Conservation (phyloP, 1,139 yeast genomes). For the Pneumocystis wakefieldiae region DNA sequence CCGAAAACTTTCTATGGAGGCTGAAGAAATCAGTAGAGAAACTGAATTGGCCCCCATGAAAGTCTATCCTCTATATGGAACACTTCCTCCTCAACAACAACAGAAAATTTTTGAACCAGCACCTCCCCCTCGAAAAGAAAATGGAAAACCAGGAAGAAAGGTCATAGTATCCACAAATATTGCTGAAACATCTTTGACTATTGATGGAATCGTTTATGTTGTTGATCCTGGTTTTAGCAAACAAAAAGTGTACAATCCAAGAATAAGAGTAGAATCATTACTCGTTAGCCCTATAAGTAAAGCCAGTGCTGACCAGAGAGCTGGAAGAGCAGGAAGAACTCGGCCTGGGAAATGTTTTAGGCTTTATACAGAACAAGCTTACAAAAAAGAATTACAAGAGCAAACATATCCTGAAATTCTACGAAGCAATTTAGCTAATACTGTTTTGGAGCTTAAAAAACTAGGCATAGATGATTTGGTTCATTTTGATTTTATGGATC, state of each 20-base stretch:
- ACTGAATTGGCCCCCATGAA: constrained; percentile 76
- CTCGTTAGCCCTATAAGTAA: constrained; percentile 92
- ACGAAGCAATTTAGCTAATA: constrained; percentile 77
- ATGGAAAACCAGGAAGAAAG: constrained; percentile 83
- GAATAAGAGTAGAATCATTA: constrained; percentile 87
- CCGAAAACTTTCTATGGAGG: constrained; percentile 70
- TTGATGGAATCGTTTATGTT: constrained; percentile 93
- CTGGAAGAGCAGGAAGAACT: constrained; percentile 99
- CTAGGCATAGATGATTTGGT: constrained; percentile 91
- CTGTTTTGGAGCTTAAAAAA: constrained; percentile 83
- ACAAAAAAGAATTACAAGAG: constrained; percentile 80
- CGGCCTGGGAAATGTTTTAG: constrained; percentile 97
- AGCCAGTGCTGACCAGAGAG: constrained; percentile 95
- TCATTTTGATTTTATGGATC: constrained; percentile 97
- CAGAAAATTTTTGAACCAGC: constrained; percentile 88
- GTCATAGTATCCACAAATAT: constrained; percentile 89
- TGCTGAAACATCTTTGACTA: constrained; percentile 94
- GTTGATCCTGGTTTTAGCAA: constrained; percentile 96
- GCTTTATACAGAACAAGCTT: constrained; percentile 91
- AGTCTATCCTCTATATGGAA: constrained; percentile 89
- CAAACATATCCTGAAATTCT: constrained; percentile 93
- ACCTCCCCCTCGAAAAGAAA: constrained; percentile 44
- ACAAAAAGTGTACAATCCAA: constrained; percentile 91
- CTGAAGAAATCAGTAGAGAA: constrained; percentile 75
- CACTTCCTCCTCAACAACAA: constrained; percentile 89